Evolutionary conservation across 2,329 filamentous ascomycete species (phyloP).

Genomic region (Plectosphaerella plurivora): DNA sequence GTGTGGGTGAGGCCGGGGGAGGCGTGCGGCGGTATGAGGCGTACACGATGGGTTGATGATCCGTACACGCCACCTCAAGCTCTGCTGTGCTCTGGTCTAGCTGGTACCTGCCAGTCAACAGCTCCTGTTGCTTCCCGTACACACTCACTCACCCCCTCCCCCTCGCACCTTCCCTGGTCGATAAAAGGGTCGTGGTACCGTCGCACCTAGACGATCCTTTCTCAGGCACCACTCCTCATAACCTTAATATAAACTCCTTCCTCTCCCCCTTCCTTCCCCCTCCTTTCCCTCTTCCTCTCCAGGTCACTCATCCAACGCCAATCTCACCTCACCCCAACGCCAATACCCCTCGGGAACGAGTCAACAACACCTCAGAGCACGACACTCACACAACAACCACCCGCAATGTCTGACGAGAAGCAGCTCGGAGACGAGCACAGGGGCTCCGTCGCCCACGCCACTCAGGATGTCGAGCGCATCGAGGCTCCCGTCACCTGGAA

Average conservation of each 20-base stretch:
- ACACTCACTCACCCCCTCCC: neutral
- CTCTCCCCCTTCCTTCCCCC: neutral
- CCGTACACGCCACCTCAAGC: neutral
- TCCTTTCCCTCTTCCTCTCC: neutral
- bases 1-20: neutral
- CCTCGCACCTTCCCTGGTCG: neutral
- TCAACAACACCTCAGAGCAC: neutral
- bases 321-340: neutral
- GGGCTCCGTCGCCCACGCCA: conserved; percentile 24
- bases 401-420: conserved; percentile 1
- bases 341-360: neutral
- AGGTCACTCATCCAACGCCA: neutral
- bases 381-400: neutral
- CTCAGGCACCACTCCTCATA: neutral
- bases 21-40: neutral
- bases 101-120: too few species aligned
- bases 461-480: conserved; percentile 52
- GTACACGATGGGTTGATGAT: neutral
- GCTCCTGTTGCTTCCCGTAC: conserved; percentile 1
- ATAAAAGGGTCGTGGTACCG: conserved; percentile 3
- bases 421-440: neutral
- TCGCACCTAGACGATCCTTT: conserved; percentile 3
- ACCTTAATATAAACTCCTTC: conserved; percentile 1
- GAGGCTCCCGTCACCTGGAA: conserved; percentile 67
- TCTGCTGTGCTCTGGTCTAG: neutral